Base-by-base conservation (phyloP, 768 basidiomycete genomes). In the Termitomyces titanicus region DNA sequence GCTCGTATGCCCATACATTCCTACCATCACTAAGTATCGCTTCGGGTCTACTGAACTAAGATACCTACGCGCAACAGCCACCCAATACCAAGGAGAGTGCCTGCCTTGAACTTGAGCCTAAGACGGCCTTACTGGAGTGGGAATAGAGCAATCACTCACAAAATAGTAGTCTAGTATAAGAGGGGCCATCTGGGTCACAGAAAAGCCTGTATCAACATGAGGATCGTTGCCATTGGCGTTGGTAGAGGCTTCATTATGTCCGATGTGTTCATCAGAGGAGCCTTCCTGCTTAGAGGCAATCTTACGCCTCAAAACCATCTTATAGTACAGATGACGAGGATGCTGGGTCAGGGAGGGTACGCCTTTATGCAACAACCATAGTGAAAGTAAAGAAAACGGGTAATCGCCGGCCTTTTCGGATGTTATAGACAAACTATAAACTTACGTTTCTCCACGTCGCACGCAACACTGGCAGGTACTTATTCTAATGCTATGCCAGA, bases 1-100 rank as follows among this genome's bases (percentile, higher is more conserved):
- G 79, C 66, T 92, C 90, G 63, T 89, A 86, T 2, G 86, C 77
- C 80, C 84, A 85, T 9, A 90, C 89, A 67, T 92, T 92, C 24
- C 87, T 89, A 58, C 18, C 3, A 29, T 18, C 42, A 13, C 22
- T 47, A 25, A 24, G 55, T 20, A 29, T 24, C 12, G 9, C 20
- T 47, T 4, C 29, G 4, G 24, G 13, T 2, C 18, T 34, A 35
- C 8, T 43, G 10, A 22, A 43, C 10, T 12, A 9, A 39, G 42
- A 45, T n/a, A 79, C 84, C 51, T 69, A 88, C 86, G 85, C 76
- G 79, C 92, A 94, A 64, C 92, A 94, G 18, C 92, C 91, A 22
- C 91, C 91, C 60, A 92, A 80, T 5, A 93, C 84, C 60, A 89
- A 75, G 1, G 78, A 74, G 20, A 89, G 65, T 20, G 82, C 75